Conservation (phyloP, 2,329 filamentous ascomycete genomes). For the Tolypocladium inflatum region DNA sequence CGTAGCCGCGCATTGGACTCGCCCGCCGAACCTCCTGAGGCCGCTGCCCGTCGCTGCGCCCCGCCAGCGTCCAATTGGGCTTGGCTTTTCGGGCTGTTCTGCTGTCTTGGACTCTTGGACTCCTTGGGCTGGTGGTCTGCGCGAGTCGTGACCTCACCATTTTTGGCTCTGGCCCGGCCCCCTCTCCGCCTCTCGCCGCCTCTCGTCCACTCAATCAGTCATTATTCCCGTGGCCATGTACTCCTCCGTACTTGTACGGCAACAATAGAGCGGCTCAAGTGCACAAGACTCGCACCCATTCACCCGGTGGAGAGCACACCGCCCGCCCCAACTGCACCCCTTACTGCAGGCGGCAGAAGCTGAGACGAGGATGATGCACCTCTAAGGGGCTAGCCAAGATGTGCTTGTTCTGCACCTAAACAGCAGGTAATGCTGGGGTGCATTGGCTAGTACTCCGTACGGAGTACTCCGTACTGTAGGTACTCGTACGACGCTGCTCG, state of each 20-base stretch:
- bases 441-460: neutral
- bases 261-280: too few relatives aligned
- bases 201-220: neutral
- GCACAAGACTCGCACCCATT: neutral
- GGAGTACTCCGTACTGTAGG: neutral
- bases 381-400: neutral
- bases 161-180: neutral
- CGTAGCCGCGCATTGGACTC: neutral
- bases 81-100: neutral
- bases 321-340: neutral
- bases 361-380: neutral
- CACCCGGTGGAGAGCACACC: neutral
- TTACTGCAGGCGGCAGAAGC: neutral
- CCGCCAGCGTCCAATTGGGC: neutral
- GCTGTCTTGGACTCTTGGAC: too few relatives aligned
- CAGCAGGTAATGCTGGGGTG: neutral
- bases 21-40: neutral
- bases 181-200: neutral
- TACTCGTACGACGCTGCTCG: neutral
- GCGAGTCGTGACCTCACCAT: constrained; percentile 1
- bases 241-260: neutral
- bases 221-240: neutral
- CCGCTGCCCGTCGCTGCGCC: neutral
- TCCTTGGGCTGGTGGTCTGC: neutral
- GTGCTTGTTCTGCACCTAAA: neutral